A percentile compares a stretch with the other conserved stretches of the same genome.
These are phyloP conservation scores for Ganoderma resinaceum DNA, from an alignment of 1,284 basidiomycete species.

Conservation along the genomic window DNA sequence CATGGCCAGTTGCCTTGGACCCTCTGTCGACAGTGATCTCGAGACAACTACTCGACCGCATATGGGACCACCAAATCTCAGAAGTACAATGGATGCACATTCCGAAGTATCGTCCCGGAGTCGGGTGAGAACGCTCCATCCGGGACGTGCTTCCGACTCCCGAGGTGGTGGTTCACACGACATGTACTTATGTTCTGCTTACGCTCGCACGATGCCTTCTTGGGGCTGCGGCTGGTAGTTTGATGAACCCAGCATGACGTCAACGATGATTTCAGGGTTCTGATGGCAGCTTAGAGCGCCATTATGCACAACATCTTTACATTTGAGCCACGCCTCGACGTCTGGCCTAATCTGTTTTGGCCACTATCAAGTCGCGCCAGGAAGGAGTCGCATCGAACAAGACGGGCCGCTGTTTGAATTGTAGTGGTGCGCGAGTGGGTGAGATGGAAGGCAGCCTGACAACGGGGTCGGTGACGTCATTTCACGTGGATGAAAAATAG, in stretches of 20 bases:
- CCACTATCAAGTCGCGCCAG: background rate
- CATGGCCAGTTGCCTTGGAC: background rate
- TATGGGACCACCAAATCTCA: background rate
- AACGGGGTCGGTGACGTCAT: constrained; percentile 14
- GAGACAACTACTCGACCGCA: background rate
- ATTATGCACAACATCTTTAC: background rate
- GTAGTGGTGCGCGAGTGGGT: background rate
- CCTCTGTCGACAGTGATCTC: background rate
- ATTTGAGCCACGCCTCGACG: background rate
- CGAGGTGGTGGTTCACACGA: background rate
- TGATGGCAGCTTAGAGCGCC: constrained; percentile 13
- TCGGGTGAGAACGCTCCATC: background rate
- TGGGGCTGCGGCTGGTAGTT: background rate
- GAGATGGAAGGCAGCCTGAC: background rate
- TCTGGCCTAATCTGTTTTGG: background rate
- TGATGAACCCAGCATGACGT: constrained; percentile 25
- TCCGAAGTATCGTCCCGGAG: background rate
- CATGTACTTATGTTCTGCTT: background rate
- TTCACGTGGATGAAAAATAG: constrained; percentile 14
- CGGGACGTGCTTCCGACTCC: background rate
- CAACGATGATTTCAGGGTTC: constrained; percentile 22
- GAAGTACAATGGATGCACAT: background rate
- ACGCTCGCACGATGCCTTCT: background rate
- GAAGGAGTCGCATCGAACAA: background rate
- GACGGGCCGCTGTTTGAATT: background rate